phyloP scores from a whole-genome alignment of 1,284 basidiomycete genomes.

The Cryptococcus amylolentus region DNA sequence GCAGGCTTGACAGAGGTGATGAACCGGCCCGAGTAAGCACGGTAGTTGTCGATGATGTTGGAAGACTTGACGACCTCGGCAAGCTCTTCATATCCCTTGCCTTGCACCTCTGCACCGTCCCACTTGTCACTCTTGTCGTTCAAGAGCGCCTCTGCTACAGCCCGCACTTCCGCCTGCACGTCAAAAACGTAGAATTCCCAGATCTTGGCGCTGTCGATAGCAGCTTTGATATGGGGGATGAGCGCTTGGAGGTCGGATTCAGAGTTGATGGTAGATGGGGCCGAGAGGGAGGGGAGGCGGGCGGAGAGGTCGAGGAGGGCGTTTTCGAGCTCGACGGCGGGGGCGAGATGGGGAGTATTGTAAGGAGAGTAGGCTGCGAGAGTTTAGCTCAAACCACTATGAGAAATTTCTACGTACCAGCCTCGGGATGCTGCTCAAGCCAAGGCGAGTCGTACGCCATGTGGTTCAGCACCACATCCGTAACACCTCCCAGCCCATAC shows the following conservation, averaged over 20 bases:
- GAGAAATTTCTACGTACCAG: conserved; percentile 56
- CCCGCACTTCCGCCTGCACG: conserved; percentile 50
- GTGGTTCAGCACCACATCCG: conserved; percentile 92
- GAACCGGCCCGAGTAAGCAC: conserved; percentile 64
- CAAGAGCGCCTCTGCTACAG: conserved; percentile 44
- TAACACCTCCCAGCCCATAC: conserved; percentile 80
- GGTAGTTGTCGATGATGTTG: conserved; percentile 59
- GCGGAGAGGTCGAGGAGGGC: conserved; percentile 76
- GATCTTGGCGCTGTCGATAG: conserved; percentile 64
- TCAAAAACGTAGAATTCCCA: conserved; percentile 94
- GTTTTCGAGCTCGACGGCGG: conserved; percentile 81
- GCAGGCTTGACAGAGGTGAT: conserved; percentile 65
- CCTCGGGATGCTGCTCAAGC: conserved; percentile 90
- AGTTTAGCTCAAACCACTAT: background rate
- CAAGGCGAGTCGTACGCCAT: conserved; percentile 88
- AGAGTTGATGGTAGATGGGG: conserved; percentile 67
- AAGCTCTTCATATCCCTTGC: conserved; percentile 65
- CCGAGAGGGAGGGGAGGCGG: conserved; percentile 61
- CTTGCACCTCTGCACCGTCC: conserved; percentile 11
- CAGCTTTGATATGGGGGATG: conserved; percentile 60
- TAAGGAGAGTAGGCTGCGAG: conserved; percentile 73
- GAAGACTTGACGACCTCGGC: conserved; percentile 60
- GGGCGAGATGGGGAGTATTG: conserved; percentile 82
- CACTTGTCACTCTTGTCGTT: conserved; percentile 60
- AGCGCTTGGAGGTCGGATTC: conserved; percentile 66